Percentiles rank a stretch among this genome's conserved stretches.
phyloP scores from a whole-genome alignment of 805 yeast species.

The Blastobotrys chiropterorum region DNA sequence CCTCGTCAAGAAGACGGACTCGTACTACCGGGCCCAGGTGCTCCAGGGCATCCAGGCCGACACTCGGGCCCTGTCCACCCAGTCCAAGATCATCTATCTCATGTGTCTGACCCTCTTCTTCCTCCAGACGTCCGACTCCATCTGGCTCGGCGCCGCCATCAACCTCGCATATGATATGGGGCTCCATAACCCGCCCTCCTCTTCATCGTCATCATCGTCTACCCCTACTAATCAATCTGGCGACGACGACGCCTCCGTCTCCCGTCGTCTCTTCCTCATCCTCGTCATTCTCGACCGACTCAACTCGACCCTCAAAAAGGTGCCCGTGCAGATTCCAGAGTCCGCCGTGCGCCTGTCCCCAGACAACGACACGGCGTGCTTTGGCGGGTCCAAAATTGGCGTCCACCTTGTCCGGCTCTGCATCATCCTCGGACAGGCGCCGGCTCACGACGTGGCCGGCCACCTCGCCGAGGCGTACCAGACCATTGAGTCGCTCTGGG shows the following conservation, averaged over 20 bases:
- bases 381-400: conserved; percentile 10
- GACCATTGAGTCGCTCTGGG: conserved; percentile 19
- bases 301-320: conserved; percentile 20
- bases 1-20: conserved; percentile 5
- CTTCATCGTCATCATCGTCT: neutral
- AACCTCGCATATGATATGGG: conserved; percentile 22
- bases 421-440: conserved; percentile 12
- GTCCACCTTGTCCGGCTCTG: conserved; percentile 18
- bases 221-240: neutral
- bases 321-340: conserved; percentile 24
- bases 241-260: conserved; percentile 17
- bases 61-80: conserved; percentile 10
- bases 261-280: conserved; percentile 25
- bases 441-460: conserved; percentile 1
- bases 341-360: conserved; percentile 16
- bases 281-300: conserved; percentile 26
- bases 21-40: conserved; percentile 8
- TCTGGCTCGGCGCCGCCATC: conserved; percentile 35
- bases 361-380: conserved; percentile 14
- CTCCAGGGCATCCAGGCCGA: conserved; percentile 5
- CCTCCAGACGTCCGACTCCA: conserved; percentile 26
- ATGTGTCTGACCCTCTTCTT: conserved; percentile 32
- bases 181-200: conserved; percentile 7
- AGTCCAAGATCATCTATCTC: conserved; percentile 25
- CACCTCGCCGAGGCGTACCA: conserved; percentile 1